Base-by-base conservation (phyloP, 768 basidiomycete genomes). In the Lactifluus piperatus region DNA sequence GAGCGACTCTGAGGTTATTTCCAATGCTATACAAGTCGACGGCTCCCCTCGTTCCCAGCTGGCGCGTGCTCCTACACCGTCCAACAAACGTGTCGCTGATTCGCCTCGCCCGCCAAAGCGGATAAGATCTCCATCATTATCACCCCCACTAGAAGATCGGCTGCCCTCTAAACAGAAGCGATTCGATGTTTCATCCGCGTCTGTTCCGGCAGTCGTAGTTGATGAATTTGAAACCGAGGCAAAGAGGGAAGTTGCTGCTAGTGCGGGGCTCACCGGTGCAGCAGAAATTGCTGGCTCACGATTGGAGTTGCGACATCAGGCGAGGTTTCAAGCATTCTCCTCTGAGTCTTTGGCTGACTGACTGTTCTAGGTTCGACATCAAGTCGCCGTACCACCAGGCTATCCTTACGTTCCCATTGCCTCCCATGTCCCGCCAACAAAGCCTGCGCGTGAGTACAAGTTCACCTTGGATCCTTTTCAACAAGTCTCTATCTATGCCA, bases 381-480 rank as follows among this genome's bases (percentile, higher is more conserved):
- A 97, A 84, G 97, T 99, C 39, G 94, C 94, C 7, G 85, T 98
- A 16, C 97, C 97, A 8, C 86, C 91, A 22, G 86, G 86, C 27
- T 98, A 94, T 71, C 82, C 85, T 67, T 98, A 98, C 72, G 71
- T 86, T 45, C 88, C 95, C 2, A 97, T 98, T 61, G 83, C 88
- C 18, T 80, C 90, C 68, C 94, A 99, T 71, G 80, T 89, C n/a
- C 88, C 94, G 14, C 89, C 91, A 14, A 79, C 85, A 51, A 93
- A 94, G 67, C 94, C 94, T 0, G 94, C 85, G 51, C 82, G 91
- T 54, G 86, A 88, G 69, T 99, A 98, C 78, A 93, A 93, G 63
- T 99, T 99, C 76, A 88, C 85, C 47, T 80, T 99, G 52, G 97
- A 99, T 74, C 95, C 97, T 18, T 99, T 99, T 76, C 97, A 98